phyloP scores from a whole-genome alignment of 805 yeast species.

The Hanseniaspora nectarophila region DNA sequence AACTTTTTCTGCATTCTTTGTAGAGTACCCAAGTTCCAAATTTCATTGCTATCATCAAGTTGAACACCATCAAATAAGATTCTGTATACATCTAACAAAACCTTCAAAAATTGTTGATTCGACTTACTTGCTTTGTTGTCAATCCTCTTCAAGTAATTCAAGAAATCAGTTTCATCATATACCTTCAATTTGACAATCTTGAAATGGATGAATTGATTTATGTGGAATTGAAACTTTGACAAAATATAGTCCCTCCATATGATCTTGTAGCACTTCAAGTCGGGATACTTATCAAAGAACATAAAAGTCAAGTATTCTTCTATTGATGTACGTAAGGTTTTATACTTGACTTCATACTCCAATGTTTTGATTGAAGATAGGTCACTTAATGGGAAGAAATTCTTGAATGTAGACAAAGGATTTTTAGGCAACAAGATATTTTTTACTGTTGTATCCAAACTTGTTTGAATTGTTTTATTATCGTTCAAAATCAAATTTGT shows the following conservation, averaged over 20 bases:
- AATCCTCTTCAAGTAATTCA: background rate
- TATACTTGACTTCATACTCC: background rate
- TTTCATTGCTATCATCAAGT: background rate
- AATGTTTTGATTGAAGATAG: background rate
- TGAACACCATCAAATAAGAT: conserved; percentile 13
- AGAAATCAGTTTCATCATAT: conserved; percentile 10
- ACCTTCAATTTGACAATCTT: conserved; percentile 8
- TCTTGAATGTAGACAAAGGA: background rate
- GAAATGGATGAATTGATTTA: conserved; percentile 7
- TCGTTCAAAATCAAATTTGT: background rate
- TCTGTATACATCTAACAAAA: conserved; percentile 1
- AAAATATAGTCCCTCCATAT: conserved; percentile 23
- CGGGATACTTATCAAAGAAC: conserved; percentile 4
- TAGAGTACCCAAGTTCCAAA: background rate
- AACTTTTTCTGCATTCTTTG: background rate
- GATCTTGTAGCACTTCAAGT: background rate
- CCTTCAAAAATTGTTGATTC: background rate
- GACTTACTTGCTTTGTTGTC: background rate
- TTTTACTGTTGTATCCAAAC: background rate
- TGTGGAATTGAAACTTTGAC: conserved; percentile 20
- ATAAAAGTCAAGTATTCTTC: conserved; percentile 1
- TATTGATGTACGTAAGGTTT: conserved; percentile 1
- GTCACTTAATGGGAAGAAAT: background rate
- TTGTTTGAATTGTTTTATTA: conserved; percentile 17
- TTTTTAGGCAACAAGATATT: conserved; percentile 5